These are phyloP conservation scores for Parvularia atlantis DNA, from an alignment of 78 protist genomes.

Conservation along the genomic window DNA sequence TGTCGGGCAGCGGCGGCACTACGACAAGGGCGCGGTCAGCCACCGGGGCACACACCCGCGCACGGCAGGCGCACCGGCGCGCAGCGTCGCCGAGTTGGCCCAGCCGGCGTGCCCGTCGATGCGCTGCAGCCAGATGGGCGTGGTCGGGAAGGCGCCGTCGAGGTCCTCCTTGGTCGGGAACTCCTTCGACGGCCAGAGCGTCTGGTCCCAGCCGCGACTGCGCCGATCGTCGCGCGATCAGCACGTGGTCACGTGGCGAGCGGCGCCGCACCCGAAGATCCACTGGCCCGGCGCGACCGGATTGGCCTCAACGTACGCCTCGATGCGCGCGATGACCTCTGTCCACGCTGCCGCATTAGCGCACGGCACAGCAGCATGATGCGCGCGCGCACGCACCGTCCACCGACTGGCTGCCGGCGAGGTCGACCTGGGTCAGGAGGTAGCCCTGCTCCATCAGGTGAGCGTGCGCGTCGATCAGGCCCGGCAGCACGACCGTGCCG, in stretches of 20 bases:
- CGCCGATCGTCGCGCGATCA: not conserved
- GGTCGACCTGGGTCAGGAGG: not conserved
- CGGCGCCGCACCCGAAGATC: not conserved
- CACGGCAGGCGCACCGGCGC: too few relatives aligned
- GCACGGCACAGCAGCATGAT: not conserved
- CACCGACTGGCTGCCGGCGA: too few relatives aligned
- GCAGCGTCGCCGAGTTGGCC: not conserved
- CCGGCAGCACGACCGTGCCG: not conserved
- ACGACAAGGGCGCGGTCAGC: not conserved
- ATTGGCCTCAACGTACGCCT: not conserved
- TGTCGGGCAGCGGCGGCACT: not conserved
- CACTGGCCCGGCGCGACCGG: not conserved
- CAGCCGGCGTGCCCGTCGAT: slow-evolving; percentile 2
- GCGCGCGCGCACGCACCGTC: not conserved
- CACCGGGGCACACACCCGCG: too few relatives aligned
- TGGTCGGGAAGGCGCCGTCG: not conserved
- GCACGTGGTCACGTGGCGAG: not conserved
- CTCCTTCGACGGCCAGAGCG: not conserved
- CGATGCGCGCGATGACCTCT: not conserved
- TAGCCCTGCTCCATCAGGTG: not conserved
- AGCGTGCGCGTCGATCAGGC: not conserved
- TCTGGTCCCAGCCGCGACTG: slow-evolving; percentile 9
- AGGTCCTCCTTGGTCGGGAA: not conserved
- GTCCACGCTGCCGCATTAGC: not conserved
- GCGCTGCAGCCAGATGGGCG: not conserved